Evolutionary conservation across 176 grass and related monocot genomes (phyloP).

Genomic region (maize (Zea mays)): DNA sequence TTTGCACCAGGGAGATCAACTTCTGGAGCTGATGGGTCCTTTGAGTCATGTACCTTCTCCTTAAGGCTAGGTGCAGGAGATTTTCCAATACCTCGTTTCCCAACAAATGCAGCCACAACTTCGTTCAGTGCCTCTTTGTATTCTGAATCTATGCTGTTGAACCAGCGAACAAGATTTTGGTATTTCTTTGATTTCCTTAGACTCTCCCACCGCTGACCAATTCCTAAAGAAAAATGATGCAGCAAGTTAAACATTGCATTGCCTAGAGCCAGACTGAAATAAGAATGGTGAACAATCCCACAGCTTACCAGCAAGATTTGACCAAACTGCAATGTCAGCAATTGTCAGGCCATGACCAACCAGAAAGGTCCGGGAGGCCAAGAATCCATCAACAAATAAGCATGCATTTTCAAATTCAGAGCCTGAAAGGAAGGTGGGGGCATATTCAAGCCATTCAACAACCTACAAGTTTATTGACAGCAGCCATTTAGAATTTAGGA

Average conservation of each 20-base stretch:
- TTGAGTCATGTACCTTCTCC: constrained; percentile 46
- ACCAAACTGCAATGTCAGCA: constrained; percentile 76
- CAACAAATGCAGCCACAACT: constrained; percentile 68
- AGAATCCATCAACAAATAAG: constrained; percentile 58
- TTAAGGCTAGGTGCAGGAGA: constrained; percentile 66
- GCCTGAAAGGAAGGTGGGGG: constrained; percentile 53
- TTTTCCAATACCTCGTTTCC: constrained; percentile 84
- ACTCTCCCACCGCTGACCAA: constrained; percentile 92
- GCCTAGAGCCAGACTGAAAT: not conserved
- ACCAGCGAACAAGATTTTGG: constrained; percentile 81
- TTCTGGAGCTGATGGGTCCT: constrained; percentile 60
- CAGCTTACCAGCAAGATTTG: constrained; percentile 68
- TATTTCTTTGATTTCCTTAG: constrained; percentile 83
- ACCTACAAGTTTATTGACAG: constrained; percentile 44
- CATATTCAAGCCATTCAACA: constrained; percentile 75
- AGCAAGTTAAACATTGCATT: not conserved
- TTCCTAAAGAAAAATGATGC: constrained; percentile 43
- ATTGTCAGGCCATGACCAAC: constrained; percentile 66
- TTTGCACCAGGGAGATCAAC: constrained; percentile 82
- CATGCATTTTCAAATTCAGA: constrained; percentile 67
- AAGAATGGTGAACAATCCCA: constrained; percentile 5
- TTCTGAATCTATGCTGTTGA: constrained; percentile 56
- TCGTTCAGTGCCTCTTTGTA: constrained; percentile 55
- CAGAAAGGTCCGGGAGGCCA: constrained; percentile 63
- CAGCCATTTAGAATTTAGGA: constrained; percentile 1